phyloP scores from a whole-genome alignment of 257 asterid species.

The Solanum clarkiae region DNA sequence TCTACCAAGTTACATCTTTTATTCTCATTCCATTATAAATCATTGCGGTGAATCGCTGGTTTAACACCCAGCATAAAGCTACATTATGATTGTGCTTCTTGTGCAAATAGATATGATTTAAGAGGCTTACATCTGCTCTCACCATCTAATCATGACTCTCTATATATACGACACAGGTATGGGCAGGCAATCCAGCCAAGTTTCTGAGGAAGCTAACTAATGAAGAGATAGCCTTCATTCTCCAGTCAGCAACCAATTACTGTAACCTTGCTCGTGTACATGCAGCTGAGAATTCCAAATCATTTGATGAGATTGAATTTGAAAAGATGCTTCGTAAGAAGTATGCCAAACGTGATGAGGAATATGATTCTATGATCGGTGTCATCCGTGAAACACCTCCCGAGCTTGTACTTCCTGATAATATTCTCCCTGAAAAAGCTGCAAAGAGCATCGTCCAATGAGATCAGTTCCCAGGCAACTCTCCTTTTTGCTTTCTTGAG shows the following conservation, averaged over 20 bases:
- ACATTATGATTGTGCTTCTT: neutral
- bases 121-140: neutral
- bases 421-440: conserved; percentile 54
- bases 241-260: conserved; percentile 62
- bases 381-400: conserved; percentile 72
- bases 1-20: neutral
- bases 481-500: neutral
- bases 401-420: conserved; percentile 69
- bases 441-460: conserved; percentile 30
- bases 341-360: conserved; percentile 61
- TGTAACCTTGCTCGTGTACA: conserved; percentile 75
- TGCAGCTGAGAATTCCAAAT: conserved; percentile 69
- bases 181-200: conserved; percentile 95
- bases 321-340: conserved; percentile 74
- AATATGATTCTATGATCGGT: conserved; percentile 73
- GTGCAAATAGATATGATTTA: neutral
- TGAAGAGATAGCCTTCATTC: conserved; percentile 63
- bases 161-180: conserved; percentile 30
- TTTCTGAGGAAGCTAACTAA: conserved; percentile 69
- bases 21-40: neutral
- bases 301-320: conserved; percentile 65
- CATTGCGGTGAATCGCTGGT: neutral
- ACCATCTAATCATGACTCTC: neutral
- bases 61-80: neutral
- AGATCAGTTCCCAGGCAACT: conserved; percentile 9